Conservation (phyloP, 2,329 filamentous ascomycete species). For the Neofusicoccum laricinum region DNA sequence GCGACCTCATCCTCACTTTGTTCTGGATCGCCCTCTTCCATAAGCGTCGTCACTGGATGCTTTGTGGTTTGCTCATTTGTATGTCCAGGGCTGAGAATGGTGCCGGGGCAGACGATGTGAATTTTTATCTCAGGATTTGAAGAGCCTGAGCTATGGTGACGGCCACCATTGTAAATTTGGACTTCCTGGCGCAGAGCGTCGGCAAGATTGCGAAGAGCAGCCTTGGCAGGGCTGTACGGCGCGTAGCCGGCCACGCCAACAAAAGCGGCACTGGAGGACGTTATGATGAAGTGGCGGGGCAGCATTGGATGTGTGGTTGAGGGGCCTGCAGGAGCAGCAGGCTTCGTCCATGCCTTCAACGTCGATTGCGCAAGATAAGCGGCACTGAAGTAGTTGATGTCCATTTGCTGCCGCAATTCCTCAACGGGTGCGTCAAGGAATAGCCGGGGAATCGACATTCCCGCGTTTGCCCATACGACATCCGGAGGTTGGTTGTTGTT, state of each 20-base stretch:
- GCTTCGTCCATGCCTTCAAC: constrained; percentile 67
- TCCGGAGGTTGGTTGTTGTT: constrained; percentile 73
- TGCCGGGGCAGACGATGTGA: constrained; percentile 79
- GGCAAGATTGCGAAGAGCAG: constrained; percentile 76
- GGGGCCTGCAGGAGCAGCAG: neutral
- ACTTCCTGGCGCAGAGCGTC: constrained; percentile 84
- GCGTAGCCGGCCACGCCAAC: constrained; percentile 77
- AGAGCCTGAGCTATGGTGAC: constrained; percentile 33
- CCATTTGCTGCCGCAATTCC: constrained; percentile 74
- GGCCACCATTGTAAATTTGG: constrained; percentile 73
- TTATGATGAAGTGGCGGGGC: constrained; percentile 82
- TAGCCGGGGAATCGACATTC: constrained; percentile 68
- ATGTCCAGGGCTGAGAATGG: constrained; percentile 73
- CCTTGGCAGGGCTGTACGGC: constrained; percentile 81
- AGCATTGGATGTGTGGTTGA: constrained; percentile 28
- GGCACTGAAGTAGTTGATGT: constrained; percentile 85
- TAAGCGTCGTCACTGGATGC: constrained; percentile 70
- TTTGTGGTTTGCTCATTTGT: constrained; percentile 75
- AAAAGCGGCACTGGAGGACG: constrained; percentile 72
- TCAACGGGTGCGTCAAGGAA: constrained; percentile 72
- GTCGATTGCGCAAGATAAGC: constrained; percentile 83
- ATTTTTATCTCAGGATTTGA: constrained; percentile 63
- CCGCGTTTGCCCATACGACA: constrained; percentile 88
- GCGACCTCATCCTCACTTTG: constrained; percentile 80
- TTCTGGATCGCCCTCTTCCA: constrained; percentile 80